Percentiles rank a stretch among this genome's conserved stretches.
Evolutionary conservation across 2,329 filamentous ascomycete genomes (phyloP).

Genomic region (Alternaria atra): DNA sequence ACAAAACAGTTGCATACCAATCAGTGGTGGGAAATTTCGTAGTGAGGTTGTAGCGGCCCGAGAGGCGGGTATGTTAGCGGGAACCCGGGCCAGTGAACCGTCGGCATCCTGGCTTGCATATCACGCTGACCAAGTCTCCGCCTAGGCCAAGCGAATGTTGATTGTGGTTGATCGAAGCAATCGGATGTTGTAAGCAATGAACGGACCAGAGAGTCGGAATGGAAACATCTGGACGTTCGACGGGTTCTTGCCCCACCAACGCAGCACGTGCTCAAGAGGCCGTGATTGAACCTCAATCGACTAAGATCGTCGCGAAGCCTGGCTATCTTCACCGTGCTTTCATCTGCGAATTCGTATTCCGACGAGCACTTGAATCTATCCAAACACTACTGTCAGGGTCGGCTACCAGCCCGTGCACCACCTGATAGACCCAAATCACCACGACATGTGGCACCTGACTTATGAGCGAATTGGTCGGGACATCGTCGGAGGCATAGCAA

Average conservation of each 20-base stretch:
- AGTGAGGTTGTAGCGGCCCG: constrained; percentile 38
- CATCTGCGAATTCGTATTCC: neutral
- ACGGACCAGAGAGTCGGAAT: constrained; percentile 10
- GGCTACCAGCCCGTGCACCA: neutral
- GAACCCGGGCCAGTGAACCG: constrained; percentile 37
- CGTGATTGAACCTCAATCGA: neutral
- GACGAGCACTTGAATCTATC: neutral
- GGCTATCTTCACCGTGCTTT: constrained; percentile 3
- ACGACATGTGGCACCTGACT: constrained; percentile 19
- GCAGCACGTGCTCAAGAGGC: neutral
- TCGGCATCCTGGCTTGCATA: constrained; percentile 31
- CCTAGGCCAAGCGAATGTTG: constrained; percentile 33
- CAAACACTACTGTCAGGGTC: neutral
- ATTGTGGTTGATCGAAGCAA: constrained; percentile 18
- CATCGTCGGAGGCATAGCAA: constrained; percentile 15
- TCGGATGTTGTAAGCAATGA: neutral
- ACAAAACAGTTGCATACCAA: constrained; percentile 11
- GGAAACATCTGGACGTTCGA: constrained; percentile 11
- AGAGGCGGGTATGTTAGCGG: constrained; percentile 40
- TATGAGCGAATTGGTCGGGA: constrained; percentile 22
- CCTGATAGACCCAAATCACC: constrained; percentile 11
- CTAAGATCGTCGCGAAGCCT: neutral
- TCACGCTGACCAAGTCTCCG: constrained; percentile 29
- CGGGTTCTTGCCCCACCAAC: neutral
- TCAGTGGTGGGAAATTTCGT: constrained; percentile 49